Base-by-base conservation (phyloP, 441 rosid species). In the Aquilaria agallochum region DNA sequence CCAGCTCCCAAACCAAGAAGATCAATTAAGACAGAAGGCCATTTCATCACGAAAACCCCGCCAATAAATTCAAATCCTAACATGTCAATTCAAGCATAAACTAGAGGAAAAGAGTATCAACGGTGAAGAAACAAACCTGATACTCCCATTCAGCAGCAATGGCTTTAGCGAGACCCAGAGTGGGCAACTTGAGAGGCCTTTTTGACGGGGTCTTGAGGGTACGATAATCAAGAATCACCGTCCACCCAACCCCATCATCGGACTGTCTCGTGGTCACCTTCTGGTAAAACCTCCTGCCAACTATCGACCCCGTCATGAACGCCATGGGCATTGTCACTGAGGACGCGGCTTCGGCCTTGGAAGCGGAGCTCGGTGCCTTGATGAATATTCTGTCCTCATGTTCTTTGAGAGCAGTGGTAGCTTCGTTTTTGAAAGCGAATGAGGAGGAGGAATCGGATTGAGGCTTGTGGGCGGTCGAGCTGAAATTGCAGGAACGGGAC, bases 121-220 rank as follows among this genome's bases (percentile, higher is more conserved):
- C 31, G 2, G 31, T 36, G 50, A 33, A 14, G 47, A 62, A 48
- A 44, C 55, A 4, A 50, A 95, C 98, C 98, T 95, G 98, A 74
- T 84, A 95, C 34, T 92, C 96, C 98, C 97, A 92, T 72, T 95
- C 99, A 62, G 85, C 92, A 49, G 94, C 97, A 65, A 95, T 72
- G 69, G 98, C 98, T 64, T 87, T 90, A 15, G 99, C 97, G 34
- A 92, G 90, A 31, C 81, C 86, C 74, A 83, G 72, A 78, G 87
- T 82, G 1, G 84, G 97, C 59, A 92, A 72, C 77, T 90, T 90
- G 36, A 95, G 87, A 59, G 90, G 80, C 72, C 88, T 76, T 70
- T 92, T 95, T 2, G 95, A 80, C 64, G 99, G 98, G 0, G 95
- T 82, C 69, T 87, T 95, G 0, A 95, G 94, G n/a, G 98, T 95